phyloP scores from a whole-genome alignment of 192 early-diverging fungal genomes.

The Dissophora ornata region DNA sequence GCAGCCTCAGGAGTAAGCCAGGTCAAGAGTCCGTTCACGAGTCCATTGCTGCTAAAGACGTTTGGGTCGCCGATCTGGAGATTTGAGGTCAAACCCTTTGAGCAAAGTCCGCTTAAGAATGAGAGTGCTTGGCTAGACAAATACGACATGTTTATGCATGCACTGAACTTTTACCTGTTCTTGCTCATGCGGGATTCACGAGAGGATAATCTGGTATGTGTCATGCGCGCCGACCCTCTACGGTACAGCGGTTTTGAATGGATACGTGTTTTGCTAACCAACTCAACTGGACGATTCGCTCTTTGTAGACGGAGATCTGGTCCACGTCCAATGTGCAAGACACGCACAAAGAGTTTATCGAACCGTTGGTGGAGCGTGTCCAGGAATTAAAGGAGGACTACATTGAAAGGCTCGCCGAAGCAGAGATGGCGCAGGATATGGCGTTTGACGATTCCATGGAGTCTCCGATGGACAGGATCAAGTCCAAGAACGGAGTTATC shows the following conservation, averaged over 20 bases:
- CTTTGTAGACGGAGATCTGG: slow-evolving; percentile 58
- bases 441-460: slow-evolving; percentile 6
- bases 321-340: slow-evolving; percentile 22
- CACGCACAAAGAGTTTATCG: slow-evolving; percentile 40
- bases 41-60: slow-evolving; percentile 51
- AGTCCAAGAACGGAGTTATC: slow-evolving; percentile 45
- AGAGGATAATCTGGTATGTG: slow-evolving; percentile 55
- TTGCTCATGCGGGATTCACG: slow-evolving; percentile 57
- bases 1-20: too few species aligned
- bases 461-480: slow-evolving; percentile 5
- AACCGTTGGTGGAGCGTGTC: slow-evolving; percentile 32
- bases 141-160: slow-evolving; percentile 59
- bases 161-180: slow-evolving; percentile 61
- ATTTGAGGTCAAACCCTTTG: slow-evolving; percentile 29
- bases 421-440: slow-evolving; percentile 10
- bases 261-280: too few species aligned
- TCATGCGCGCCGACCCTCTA: too few species aligned
- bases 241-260: too few species aligned
- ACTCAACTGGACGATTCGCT: too few species aligned
- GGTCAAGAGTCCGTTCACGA: slow-evolving; percentile 51
- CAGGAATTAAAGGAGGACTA: slow-evolving; percentile 43
- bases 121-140: slow-evolving; percentile 54
- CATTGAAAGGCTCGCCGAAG: slow-evolving; percentile 27
- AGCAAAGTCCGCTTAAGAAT: slow-evolving; percentile 22
- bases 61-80: slow-evolving; percentile 50